A percentile compares a stretch with the other conserved stretches of the same genome.
Conservation (phyloP, 306 rosid species). For the Vachellia pachyceras region DNA sequence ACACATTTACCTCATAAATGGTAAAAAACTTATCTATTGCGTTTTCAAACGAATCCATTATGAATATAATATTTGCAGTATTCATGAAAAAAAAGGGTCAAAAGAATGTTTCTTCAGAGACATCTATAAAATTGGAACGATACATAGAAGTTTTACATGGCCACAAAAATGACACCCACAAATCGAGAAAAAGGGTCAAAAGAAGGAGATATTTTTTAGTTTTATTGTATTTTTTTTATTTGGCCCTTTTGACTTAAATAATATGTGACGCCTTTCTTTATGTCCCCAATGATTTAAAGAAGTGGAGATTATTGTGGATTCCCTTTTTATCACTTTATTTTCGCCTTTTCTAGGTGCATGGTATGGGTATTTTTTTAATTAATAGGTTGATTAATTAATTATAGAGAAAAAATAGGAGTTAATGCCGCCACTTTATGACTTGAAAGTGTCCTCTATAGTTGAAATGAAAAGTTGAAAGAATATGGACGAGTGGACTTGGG, state of each 20-base stretch:
- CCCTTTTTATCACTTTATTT: not conserved
- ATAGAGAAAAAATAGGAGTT: not conserved
- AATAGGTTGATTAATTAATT: not conserved
- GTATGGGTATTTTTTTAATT: not conserved
- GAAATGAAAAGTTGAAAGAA: not conserved
- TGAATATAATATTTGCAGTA: too few relatives aligned
- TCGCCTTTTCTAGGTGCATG: not conserved
- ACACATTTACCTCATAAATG: too few relatives aligned
- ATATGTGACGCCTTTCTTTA: conserved; percentile 24
- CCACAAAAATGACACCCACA: too few relatives aligned
- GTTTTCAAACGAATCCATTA: too few relatives aligned
- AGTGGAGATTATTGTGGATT: conserved; percentile 13
- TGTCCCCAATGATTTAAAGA: not conserved
- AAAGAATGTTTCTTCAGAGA: too few relatives aligned
- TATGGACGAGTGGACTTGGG: not conserved
- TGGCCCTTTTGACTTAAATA: conserved; percentile 22
- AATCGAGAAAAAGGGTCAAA: too few relatives aligned
- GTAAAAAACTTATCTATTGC: too few relatives aligned
- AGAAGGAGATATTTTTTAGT: not conserved
- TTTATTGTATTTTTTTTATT: not conserved
- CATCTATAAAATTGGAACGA: too few relatives aligned
- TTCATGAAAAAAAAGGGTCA: too few relatives aligned
- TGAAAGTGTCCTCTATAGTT: not conserved
- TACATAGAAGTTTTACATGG: too few relatives aligned
- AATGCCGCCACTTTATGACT: conserved; percentile 2